A percentile compares a stretch with the other conserved stretches of the same genome.
Evolutionary conservation across 192 early-diverging fungal genomes (phyloP).

Genomic region (Linnemannia exigua): DNA sequence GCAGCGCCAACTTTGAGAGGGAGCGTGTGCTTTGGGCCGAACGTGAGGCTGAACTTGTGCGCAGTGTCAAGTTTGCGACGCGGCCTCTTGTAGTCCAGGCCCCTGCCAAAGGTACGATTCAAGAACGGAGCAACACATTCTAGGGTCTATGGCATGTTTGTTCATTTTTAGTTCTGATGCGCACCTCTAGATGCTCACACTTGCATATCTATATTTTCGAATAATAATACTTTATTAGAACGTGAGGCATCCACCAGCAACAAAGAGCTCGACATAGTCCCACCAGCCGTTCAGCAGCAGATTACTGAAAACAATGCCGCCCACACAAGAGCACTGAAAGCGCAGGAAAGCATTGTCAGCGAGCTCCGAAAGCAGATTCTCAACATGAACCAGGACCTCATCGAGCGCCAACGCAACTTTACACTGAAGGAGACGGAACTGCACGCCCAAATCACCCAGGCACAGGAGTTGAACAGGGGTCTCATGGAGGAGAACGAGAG

Average conservation of each 20-base stretch:
- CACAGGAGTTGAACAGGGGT: constrained; percentile 75
- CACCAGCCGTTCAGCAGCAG: constrained; percentile 42
- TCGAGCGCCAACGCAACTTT: constrained; percentile 30
- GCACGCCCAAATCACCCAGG: constrained; percentile 69
- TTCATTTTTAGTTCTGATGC: background rate
- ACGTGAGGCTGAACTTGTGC: constrained; percentile 61
- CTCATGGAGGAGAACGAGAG: constrained; percentile 88
- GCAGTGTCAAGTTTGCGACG: constrained; percentile 57
- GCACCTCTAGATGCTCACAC: background rate
- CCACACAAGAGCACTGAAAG: constrained; percentile 55
- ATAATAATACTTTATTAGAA: constrained; percentile 8
- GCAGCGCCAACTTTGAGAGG: constrained; percentile 45
- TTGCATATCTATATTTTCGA: background rate
- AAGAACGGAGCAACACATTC: background rate
- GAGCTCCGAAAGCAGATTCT: constrained; percentile 58
- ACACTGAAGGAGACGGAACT: constrained; percentile 45
- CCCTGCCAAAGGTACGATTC: constrained; percentile 37
- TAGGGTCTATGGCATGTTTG: background rate
- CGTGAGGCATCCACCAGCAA: background rate
- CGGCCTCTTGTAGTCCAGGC: constrained; percentile 54
- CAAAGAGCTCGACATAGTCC: constrained; percentile 16
- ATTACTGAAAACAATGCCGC: constrained; percentile 61
- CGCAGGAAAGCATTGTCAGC: constrained; percentile 45
- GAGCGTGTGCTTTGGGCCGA: constrained; percentile 62
- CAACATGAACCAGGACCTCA: constrained; percentile 52